These are phyloP conservation scores for Penicillium manginii DNA, from an alignment of 495 filamentous ascomycete genomes.

Conservation along the genomic window DNA sequence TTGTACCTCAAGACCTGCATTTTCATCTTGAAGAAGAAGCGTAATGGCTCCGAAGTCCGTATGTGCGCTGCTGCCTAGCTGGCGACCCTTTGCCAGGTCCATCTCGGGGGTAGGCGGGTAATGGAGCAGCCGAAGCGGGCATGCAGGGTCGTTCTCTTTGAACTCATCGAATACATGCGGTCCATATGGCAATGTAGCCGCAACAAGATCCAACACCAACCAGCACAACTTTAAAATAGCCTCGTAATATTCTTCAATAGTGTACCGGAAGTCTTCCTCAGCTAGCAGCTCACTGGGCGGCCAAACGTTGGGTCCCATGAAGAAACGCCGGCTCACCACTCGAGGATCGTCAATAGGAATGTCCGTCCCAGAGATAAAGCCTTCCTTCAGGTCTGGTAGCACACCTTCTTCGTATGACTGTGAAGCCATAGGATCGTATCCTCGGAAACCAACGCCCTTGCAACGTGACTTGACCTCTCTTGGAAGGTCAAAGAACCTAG, in stretches of 20 bases:
- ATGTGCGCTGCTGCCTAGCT: slow-evolving; percentile 38
- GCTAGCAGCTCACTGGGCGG: slow-evolving; percentile 22
- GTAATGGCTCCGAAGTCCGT: slow-evolving; percentile 46
- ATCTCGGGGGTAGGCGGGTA: slow-evolving; percentile 29
- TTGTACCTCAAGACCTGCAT: slow-evolving; percentile 36
- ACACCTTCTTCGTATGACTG: slow-evolving; percentile 28
- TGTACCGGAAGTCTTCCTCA: slow-evolving; percentile 17
- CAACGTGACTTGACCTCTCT: slow-evolving; percentile 28
- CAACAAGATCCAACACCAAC: slow-evolving; percentile 25
- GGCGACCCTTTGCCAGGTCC: slow-evolving; percentile 13
- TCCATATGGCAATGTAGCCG: slow-evolving; percentile 27
- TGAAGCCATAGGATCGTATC: slow-evolving; percentile 34
- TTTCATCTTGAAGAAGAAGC: slow-evolving; percentile 38
- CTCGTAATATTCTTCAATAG: slow-evolving; percentile 26
- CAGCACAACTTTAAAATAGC: slow-evolving; percentile 14
- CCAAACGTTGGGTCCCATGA: slow-evolving; percentile 34
- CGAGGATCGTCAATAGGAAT: slow-evolving; percentile 30
- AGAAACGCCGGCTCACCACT: slow-evolving; percentile 24
- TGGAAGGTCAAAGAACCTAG: slow-evolving; percentile 37
- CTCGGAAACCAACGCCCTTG: slow-evolving; percentile 27
- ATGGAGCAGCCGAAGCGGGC: slow-evolving; percentile 37
- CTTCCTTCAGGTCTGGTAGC: slow-evolving; percentile 36
- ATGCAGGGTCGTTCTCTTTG: slow-evolving; percentile 22
- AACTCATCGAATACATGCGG: slow-evolving; percentile 35
- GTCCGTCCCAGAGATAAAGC: slow-evolving; percentile 37